A percentile compares a stretch with the other conserved stretches of the same genome.
These are phyloP conservation scores for Crithidia fasciculata DNA, from an alignment of 208 protist genomes.

Conservation along the genomic window DNA sequence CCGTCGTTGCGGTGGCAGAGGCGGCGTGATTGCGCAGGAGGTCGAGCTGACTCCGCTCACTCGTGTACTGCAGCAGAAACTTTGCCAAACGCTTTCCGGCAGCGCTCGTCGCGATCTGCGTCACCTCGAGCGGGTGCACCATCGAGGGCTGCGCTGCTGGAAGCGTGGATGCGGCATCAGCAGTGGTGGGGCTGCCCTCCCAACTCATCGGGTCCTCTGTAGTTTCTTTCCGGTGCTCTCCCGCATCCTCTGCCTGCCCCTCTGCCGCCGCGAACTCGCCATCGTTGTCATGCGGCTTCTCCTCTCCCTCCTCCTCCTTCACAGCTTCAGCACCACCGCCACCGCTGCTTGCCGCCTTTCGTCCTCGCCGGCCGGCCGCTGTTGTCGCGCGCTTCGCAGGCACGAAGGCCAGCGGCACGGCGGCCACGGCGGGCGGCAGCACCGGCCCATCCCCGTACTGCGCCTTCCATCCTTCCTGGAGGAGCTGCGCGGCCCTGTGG, in stretches of 20 bases:
- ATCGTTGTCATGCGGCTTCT: constrained; percentile 9
- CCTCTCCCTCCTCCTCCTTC: constrained; percentile 31
- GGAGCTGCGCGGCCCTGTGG: constrained; percentile 39
- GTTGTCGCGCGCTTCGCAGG: constrained; percentile 23
- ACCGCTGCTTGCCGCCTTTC: background rate
- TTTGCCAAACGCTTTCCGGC: constrained; percentile 67
- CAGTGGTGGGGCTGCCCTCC: constrained; percentile 16
- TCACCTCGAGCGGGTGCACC: constrained; percentile 71
- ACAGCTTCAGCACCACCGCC: constrained; percentile 3
- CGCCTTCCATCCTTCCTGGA: constrained; percentile 49
- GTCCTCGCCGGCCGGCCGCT: background rate
- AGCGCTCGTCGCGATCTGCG: constrained; percentile 38
- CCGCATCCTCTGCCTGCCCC: constrained; percentile 2
- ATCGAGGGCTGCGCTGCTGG: constrained; percentile 15
- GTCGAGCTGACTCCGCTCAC: constrained; percentile 76
- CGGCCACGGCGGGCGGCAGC: constrained; percentile 39
- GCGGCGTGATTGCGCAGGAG: constrained; percentile 38
- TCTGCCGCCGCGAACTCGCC: background rate
- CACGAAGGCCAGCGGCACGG: constrained; percentile 44
- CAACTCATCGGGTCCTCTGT: constrained; percentile 1
- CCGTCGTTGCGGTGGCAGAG: constrained; percentile 1
- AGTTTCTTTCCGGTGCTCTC: background rate
- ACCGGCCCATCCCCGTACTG: constrained; percentile 37
- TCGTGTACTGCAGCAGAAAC: constrained; percentile 80
- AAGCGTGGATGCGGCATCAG: background rate